Percentiles rank a stretch among this genome's conserved stretches.
Conservation (phyloP, 257 asterid genomes). For the Solanum piurae region DNA sequence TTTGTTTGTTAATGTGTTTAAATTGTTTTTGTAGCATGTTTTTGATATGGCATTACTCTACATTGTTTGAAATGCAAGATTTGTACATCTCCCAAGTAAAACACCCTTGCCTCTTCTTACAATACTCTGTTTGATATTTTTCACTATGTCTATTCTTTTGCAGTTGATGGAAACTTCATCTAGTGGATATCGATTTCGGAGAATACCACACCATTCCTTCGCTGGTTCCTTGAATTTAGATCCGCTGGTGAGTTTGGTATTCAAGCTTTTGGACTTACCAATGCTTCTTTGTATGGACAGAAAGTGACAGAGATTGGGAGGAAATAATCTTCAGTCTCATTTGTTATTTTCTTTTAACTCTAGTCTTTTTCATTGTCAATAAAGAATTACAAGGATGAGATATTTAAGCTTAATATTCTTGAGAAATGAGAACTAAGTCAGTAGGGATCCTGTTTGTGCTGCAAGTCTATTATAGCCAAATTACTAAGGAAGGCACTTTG, state of each 20-base stretch:
- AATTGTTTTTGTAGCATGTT: background rate
- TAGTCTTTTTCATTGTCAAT: background rate
- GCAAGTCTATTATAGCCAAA: background rate
- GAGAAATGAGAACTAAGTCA: background rate
- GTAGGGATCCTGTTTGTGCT: background rate
- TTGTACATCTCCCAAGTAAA: background rate
- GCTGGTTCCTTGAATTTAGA: constrained; percentile 66
- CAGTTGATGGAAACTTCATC: constrained; percentile 53
- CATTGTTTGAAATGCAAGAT: background rate
- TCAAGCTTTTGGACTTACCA: background rate
- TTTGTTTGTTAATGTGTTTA: background rate
- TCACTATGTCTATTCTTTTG: background rate
- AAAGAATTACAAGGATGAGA: background rate
- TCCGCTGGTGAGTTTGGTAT: constrained; percentile 62
- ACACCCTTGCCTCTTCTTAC: background rate
- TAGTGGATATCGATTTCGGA: constrained; percentile 64
- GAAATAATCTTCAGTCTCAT: background rate
- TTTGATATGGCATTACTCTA: background rate
- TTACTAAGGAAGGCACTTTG: background rate
- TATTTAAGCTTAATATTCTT: background rate
- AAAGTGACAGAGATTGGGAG: background rate
- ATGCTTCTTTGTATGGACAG: background rate
- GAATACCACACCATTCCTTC: constrained; percentile 57
- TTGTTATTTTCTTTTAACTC: background rate
- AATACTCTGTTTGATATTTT: background rate